phyloP scores from a whole-genome alignment of 1,284 basidiomycete species.

The Ceratobasidium sp. region DNA sequence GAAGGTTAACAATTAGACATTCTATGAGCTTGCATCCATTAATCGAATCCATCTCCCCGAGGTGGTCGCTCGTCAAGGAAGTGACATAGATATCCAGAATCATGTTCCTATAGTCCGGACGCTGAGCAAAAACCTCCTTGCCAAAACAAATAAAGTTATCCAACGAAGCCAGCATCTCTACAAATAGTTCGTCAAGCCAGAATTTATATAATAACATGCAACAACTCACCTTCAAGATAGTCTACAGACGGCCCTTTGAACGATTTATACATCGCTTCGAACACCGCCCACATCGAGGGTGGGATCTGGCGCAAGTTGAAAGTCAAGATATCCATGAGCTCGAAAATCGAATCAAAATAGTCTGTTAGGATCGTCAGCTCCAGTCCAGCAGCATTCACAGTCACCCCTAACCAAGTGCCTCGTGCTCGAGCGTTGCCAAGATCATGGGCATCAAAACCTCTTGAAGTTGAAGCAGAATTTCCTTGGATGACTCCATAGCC shows the following conservation, averaged over 20 bases:
- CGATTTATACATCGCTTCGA: constrained; percentile 84
- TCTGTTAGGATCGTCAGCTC: constrained; percentile 63
- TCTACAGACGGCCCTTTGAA: constrained; percentile 89
- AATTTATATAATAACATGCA: constrained; percentile 9
- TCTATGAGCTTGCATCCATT: constrained; percentile 90
- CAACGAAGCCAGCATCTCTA: constrained; percentile 89
- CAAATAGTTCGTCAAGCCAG: constrained; percentile 20
- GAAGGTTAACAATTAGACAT: constrained; percentile 82
- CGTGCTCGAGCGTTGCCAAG: constrained; percentile 79
- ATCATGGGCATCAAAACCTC: constrained; percentile 85
- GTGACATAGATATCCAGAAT: constrained; percentile 87
- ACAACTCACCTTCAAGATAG: constrained; percentile 78
- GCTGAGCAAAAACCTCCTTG: constrained; percentile 77
- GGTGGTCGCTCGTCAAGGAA: constrained; percentile 75
- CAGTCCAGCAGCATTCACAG: neutral
- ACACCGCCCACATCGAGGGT: constrained; percentile 87
- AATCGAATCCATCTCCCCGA: constrained; percentile 86
- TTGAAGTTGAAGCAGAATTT: constrained; percentile 84
- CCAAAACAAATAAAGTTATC: constrained; percentile 94
- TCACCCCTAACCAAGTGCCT: constrained; percentile 69
- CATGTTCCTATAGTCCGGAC: constrained; percentile 83
- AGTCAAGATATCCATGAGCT: constrained; percentile 86
- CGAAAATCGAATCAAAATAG: constrained; percentile 89
- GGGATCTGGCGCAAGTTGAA: constrained; percentile 85
- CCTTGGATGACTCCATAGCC: constrained; percentile 78